Evolutionary conservation across 768 basidiomycete species (phyloP), one percentile per base, ranked within the genome.

Genomic region (Auricularia heimuer): DNA sequence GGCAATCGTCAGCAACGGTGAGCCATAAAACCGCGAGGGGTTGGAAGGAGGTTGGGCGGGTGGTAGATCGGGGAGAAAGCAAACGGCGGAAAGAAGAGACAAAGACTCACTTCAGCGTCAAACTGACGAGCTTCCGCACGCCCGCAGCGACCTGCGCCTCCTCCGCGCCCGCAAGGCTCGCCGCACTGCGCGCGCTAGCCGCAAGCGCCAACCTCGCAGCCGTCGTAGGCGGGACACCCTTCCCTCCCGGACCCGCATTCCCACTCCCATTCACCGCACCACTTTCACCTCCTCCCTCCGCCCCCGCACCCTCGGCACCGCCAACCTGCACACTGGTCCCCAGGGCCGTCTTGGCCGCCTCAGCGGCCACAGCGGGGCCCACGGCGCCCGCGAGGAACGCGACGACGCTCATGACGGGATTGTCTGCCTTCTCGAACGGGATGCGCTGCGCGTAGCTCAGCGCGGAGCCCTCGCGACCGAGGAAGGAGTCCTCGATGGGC

Each of bases 321-420:
- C 82, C 85, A 67, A 86, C 85, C 8, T 86, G 88, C 21, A 96
- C 34, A 21, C 29, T 18, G 56, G 33, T 18, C 80, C 65, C 90
- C 66, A 96, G 76, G 0, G 94, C 94, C 0, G 87, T 87, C 74
- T 94, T 94, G 4, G 97, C 97, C 1, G 95, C 96, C 66, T 94
- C 94, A 0, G 93, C 90, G 3, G 95, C 96, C 3, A 97, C 89
- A 0, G 88, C 87, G 0, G 94, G 93, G 10, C 86, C 86, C 6
- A 98, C 89, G 10, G 95, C 94, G 4, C 92, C 90, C 7, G 97
- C 94, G 29, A 99, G 80, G 79, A 98, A 98, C 1, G 97, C 94
- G 21, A 98, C 95, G 29, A 98, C 97, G 74, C 91, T 93, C 94
- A 99, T 94, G 18, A 99, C 93, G 0, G 97, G 97, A 72, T 98